Conservation (phyloP, 768 basidiomycete species). For the Tulasnella calospora region DNA sequence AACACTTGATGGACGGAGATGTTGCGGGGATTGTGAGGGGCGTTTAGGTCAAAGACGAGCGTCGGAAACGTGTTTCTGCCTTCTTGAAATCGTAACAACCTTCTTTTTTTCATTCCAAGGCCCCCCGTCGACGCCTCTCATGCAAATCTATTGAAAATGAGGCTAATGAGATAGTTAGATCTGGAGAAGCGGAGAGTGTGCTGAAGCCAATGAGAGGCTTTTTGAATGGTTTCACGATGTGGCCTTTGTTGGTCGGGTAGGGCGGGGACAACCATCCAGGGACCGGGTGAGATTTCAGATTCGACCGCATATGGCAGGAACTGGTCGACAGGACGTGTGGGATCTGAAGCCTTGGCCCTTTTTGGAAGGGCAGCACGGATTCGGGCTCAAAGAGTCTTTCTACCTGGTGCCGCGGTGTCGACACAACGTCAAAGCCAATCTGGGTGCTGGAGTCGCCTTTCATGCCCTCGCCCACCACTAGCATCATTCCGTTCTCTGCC, state of each 20-base stretch:
- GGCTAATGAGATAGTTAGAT: neutral
- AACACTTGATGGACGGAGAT: neutral
- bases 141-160: neutral
- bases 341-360: neutral
- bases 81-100: neutral
- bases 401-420: neutral
- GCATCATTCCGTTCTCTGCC: neutral
- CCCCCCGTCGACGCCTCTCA: neutral
- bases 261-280: neutral
- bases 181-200: slow-evolving; percentile 2
- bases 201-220: neutral
- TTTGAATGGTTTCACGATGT: neutral
- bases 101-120: neutral
- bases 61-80: neutral
- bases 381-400: neutral
- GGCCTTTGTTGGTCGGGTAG: neutral
- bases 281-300: slow-evolving; percentile 2
- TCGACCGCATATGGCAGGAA: neutral
- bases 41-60: neutral
- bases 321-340: neutral
- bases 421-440: neutral
- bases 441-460: neutral
- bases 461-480: neutral
- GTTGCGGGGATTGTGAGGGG: neutral
- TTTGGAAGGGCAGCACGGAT: neutral